Evolutionary conservation across 1,284 basidiomycete genomes (phyloP).

Genomic region (Apiotrichum domesticum): DNA sequence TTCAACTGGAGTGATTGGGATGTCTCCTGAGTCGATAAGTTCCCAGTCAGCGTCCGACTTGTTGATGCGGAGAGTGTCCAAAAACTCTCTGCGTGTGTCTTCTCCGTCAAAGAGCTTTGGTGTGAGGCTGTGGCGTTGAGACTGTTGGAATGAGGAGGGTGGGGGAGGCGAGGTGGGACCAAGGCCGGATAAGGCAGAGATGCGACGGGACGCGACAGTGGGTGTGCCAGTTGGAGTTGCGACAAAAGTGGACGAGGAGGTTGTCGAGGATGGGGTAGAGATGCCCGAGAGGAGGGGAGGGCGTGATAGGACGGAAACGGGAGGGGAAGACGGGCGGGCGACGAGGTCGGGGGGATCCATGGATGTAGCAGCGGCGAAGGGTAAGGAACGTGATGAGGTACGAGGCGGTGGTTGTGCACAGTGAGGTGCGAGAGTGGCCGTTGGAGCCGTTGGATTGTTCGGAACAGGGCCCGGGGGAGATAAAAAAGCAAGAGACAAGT

Average conservation of each 20-base stretch:
- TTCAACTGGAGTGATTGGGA: background rate
- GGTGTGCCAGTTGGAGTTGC: background rate
- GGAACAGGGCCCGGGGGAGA: too few relatives aligned
- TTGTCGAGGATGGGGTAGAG: background rate
- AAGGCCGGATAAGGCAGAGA: background rate
- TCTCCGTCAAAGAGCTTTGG: slow-evolving; percentile 10
- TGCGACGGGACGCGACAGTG: background rate
- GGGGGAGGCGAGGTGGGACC: background rate
- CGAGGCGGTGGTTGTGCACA: background rate
- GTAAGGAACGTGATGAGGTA: background rate
- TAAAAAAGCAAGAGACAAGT: too few relatives aligned
- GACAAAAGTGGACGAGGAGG: slow-evolving; percentile 2
- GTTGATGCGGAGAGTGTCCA: slow-evolving; percentile 5
- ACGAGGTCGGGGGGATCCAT: background rate
- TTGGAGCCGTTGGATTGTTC: too few relatives aligned
- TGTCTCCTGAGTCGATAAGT: slow-evolving; percentile 5
- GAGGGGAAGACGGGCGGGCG: slow-evolving; percentile 5
- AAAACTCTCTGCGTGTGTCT: slow-evolving; percentile 11
- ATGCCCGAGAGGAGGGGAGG: slow-evolving; percentile 8
- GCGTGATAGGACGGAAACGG: slow-evolving; percentile 5
- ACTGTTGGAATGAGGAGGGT: background rate
- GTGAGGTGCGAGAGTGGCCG: too few relatives aligned
- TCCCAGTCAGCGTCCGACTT: slow-evolving; percentile 17
- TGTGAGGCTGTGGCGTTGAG: background rate
- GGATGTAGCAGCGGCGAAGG: background rate